phyloP scores from a whole-genome alignment of 768 basidiomycete genomes.

The Tephrocybe rancida region DNA sequence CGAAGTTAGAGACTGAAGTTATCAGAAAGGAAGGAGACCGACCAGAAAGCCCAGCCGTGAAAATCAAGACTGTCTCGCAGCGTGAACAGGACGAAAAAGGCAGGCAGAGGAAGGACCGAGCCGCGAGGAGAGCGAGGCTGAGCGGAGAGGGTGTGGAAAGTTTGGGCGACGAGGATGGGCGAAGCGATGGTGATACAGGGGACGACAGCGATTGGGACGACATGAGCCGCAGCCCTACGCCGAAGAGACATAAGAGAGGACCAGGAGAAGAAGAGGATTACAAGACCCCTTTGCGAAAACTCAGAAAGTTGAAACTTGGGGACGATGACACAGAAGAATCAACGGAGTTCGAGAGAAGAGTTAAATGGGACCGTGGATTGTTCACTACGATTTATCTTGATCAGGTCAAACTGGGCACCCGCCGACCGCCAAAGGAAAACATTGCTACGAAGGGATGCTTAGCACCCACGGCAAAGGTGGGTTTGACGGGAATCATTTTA shows the following conservation, averaged over 20 bases:
- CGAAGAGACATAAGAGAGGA: constrained; percentile 54
- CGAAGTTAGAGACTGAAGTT: constrained; percentile 68
- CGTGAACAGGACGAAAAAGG: constrained; percentile 66
- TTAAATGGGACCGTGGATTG: constrained; percentile 79
- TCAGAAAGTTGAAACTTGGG: constrained; percentile 40
- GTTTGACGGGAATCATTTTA: constrained; percentile 8
- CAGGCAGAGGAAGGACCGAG: constrained; percentile 56
- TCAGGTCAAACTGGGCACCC: constrained; percentile 57
- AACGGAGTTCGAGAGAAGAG: constrained; percentile 49
- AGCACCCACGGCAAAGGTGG: constrained; percentile 67
- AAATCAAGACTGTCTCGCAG: constrained; percentile 68
- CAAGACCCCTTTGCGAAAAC: constrained; percentile 55
- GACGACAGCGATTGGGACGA: constrained; percentile 25
- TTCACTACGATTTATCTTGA: constrained; percentile 64
- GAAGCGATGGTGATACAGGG: constrained; percentile 28
- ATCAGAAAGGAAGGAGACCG: constrained; percentile 68
- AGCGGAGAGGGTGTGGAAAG: constrained; percentile 31
- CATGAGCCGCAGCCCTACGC: constrained; percentile 14
- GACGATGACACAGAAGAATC: constrained; percentile 33
- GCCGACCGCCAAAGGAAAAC: constrained; percentile 41
- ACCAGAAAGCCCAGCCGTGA: constrained; percentile 80
- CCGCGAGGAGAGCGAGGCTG: constrained; percentile 58
- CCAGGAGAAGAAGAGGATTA: constrained; percentile 86
- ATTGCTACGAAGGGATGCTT: constrained; percentile 63
- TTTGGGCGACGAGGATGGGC: constrained; percentile 27